Evolutionary conservation across 345 rosid genomes (phyloP).

Genomic region (Eutrema heterophyllum): DNA sequence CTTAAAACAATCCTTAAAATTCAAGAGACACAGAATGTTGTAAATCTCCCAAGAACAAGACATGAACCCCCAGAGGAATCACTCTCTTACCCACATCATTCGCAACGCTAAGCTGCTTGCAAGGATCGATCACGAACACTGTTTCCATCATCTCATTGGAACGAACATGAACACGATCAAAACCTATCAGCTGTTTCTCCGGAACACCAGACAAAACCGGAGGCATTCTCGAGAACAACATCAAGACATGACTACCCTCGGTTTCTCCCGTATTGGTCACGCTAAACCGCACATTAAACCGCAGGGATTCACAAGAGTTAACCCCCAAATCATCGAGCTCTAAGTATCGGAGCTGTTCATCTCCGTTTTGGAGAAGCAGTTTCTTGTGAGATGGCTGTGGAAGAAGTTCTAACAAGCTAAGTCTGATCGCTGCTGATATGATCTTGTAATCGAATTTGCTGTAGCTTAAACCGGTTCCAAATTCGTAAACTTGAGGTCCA

Average conservation of each 20-base stretch:
- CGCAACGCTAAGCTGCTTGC: slow-evolving; percentile 59
- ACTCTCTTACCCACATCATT: slow-evolving; percentile 55
- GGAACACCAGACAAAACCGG: slow-evolving; percentile 44
- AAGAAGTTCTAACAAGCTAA: slow-evolving; percentile 37
- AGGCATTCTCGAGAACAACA: slow-evolving; percentile 62
- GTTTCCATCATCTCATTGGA: slow-evolving; percentile 37
- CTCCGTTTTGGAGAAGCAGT: slow-evolving; percentile 32
- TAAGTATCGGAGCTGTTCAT: slow-evolving; percentile 12
- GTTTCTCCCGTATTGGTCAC: slow-evolving; percentile 57
- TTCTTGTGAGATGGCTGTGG: slow-evolving; percentile 33
- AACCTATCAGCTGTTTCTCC: slow-evolving; percentile 67
- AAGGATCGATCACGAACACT: slow-evolving; percentile 63
- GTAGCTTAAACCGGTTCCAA: slow-evolving; percentile 86
- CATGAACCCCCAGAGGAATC: slow-evolving; percentile 56
- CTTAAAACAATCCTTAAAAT: slow-evolving; percentile 19
- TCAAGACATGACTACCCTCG: slow-evolving; percentile 70
- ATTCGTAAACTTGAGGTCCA: slow-evolving; percentile 56
- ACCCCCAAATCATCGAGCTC: slow-evolving; percentile 34
- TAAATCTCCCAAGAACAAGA: slow-evolving; percentile 51
- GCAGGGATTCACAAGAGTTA: slow-evolving; percentile 46
- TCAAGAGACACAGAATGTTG: slow-evolving; percentile 49
- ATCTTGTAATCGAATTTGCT: slow-evolving; percentile 50
- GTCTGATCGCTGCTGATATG: slow-evolving; percentile 50
- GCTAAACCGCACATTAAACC: slow-evolving; percentile 41
- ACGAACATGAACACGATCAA: slow-evolving; percentile 58